These are phyloP conservation scores for Candolleomyces aberdarensis DNA, from an alignment of 768 basidiomycete species.

Conservation along the genomic window DNA sequence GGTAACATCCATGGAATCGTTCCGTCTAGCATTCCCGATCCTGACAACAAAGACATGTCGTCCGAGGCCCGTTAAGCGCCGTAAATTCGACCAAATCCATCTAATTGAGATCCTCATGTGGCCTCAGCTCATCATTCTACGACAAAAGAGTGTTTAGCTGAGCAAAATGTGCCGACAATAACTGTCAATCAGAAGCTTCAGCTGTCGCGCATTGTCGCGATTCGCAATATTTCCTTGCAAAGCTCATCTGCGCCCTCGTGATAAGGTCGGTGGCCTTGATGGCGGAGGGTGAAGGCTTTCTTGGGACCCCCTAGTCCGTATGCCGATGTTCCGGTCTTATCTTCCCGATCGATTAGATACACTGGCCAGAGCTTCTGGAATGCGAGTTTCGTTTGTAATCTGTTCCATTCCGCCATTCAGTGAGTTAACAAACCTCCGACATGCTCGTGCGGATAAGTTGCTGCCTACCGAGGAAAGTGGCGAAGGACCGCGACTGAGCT, in stretches of 20 bases:
- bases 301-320: not conserved
- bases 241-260: not conserved
- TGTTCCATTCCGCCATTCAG: not conserved
- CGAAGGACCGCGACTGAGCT: too few species aligned
- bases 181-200: too few species aligned
- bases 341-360: not conserved
- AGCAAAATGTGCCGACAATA: not conserved
- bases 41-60: too few species aligned
- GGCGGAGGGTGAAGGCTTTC: not conserved
- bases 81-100: not conserved
- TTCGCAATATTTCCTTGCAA: not conserved
- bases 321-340: conserved; percentile 3
- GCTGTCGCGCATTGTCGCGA: too few species aligned
- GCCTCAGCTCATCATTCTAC: not conserved
- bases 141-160: not conserved
- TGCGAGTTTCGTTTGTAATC: not conserved
- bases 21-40: too few species aligned
- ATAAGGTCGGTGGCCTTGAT: not conserved
- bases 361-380: not conserved
- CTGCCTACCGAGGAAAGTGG: too few species aligned
- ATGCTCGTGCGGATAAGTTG: not conserved
- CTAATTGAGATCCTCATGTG: conserved; percentile 2
- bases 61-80: not conserved
- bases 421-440: not conserved
- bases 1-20: too few species aligned